Conservation (phyloP, 345 rosid species). For the Turnera subulata region DNA sequence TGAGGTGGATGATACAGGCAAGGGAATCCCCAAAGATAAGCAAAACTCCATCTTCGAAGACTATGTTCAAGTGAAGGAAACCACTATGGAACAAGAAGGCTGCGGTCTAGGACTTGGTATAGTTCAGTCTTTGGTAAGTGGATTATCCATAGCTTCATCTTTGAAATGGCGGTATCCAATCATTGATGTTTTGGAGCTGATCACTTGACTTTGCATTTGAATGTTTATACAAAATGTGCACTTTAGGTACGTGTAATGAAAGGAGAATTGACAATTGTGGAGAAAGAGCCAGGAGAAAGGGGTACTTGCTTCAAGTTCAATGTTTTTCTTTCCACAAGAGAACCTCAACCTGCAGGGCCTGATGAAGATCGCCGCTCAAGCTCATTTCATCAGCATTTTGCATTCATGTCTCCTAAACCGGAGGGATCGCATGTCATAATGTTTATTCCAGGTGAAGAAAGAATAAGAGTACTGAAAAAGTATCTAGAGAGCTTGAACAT, state of each 20-base stretch:
- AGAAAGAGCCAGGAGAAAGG: constrained; percentile 32
- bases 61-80: constrained; percentile 38
- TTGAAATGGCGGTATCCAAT: not conserved
- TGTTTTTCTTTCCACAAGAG: constrained; percentile 18
- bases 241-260: constrained; percentile 30
- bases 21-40: constrained; percentile 35
- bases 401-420: constrained; percentile 22
- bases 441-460: constrained; percentile 24
- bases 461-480: constrained; percentile 27
- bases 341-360: not conserved
- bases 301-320: constrained; percentile 41
- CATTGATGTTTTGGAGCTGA: too few relatives aligned
- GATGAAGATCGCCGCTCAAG: constrained; percentile 17
- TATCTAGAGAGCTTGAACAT: constrained; percentile 31
- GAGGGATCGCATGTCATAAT: constrained; percentile 33
- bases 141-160: not conserved
- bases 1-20: constrained; percentile 40
- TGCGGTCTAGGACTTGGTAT: constrained; percentile 36
- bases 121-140: constrained; percentile 35
- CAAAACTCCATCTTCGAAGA: constrained; percentile 35
- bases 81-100: constrained; percentile 31
- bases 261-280: constrained; percentile 33
- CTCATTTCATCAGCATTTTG: constrained; percentile 16
- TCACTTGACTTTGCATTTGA: not conserved
- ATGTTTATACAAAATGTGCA: not conserved